A percentile compares a stretch with the other conserved stretches of the same genome.
Conservation (phyloP, 176 grass and related monocot genomes). For the Triticum dicoccoides region DNA sequence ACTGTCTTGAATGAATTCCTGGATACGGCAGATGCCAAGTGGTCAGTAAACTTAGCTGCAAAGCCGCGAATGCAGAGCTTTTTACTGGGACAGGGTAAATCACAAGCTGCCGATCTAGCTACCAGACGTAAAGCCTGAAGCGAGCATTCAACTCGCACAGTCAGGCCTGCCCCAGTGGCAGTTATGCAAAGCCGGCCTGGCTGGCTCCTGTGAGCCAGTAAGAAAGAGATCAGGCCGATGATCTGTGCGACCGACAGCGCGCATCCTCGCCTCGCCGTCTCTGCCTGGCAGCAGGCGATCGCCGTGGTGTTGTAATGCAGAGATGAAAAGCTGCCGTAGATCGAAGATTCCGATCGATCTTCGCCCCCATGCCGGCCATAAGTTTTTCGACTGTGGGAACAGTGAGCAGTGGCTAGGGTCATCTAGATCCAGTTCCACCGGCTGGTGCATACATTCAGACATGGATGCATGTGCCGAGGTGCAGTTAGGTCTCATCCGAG, state of each 20-base stretch:
- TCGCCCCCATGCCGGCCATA: not conserved
- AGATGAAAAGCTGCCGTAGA: not conserved
- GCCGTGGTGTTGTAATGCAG: not conserved
- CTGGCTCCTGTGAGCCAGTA: not conserved
- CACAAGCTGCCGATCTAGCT: slow-evolving; percentile 5
- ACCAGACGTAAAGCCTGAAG: slow-evolving; percentile 4
- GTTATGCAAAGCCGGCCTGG: not conserved
- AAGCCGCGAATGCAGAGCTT: not conserved
- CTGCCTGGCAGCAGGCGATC: not conserved
- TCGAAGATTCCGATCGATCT: slow-evolving; percentile 11
- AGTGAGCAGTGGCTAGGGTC: not conserved
- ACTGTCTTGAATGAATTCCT: not conserved
- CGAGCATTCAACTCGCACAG: slow-evolving; percentile 10
- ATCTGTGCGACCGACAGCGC: not conserved
- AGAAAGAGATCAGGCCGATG: not conserved
- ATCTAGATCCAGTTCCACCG: not conserved
- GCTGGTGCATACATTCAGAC: not conserved
- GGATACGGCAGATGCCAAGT: not conserved
- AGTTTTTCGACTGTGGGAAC: not conserved
- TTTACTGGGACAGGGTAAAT: not conserved
- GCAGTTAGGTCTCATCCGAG: not conserved
- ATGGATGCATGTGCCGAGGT: not conserved
- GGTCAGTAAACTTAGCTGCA: not conserved
- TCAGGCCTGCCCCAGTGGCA: not conserved
- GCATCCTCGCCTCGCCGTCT: not conserved